Evolutionary conservation across 441 rosid genomes (phyloP).

Genomic region (Euphorbia schlechtendalii): DNA sequence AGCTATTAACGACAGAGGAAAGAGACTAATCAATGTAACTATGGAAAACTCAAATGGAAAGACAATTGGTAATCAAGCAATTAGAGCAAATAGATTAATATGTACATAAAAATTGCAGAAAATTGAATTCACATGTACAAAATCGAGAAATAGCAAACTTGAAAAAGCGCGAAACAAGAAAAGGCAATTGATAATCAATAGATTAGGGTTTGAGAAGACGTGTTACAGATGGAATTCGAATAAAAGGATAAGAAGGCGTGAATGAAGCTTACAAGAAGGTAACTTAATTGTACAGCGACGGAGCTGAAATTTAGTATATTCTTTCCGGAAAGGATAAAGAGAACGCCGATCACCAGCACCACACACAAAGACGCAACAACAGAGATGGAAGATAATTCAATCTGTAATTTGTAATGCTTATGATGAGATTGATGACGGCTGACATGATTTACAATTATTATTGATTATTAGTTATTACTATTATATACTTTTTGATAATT

Average conservation of each 20-base stretch:
- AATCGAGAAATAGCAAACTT: neutral
- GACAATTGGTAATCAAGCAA: no score
- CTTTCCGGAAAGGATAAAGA: neutral
- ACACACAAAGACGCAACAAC: neutral
- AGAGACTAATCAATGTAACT: neutral
- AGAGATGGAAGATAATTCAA: slow-evolving; percentile 5
- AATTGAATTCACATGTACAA: neutral
- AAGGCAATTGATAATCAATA: no score
- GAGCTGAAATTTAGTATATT: neutral
- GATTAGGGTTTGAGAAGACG: neutral
- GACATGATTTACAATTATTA: neutral
- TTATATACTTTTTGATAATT: no score
- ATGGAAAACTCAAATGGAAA: no score
- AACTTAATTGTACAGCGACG: neutral
- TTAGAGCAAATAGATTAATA: no score
- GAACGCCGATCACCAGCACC: neutral
- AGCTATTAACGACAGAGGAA: neutral
- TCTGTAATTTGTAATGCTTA: neutral
- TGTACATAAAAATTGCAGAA: no score
- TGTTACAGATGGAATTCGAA: neutral
- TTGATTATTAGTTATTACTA: neutral
- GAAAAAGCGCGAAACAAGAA: neutral
- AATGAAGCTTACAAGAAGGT: neutral
- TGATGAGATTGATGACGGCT: neutral
- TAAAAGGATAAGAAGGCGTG: neutral